phyloP scores from a whole-genome alignment of 2,329 filamentous ascomycete species.

The Diplodia corticola region DNA sequence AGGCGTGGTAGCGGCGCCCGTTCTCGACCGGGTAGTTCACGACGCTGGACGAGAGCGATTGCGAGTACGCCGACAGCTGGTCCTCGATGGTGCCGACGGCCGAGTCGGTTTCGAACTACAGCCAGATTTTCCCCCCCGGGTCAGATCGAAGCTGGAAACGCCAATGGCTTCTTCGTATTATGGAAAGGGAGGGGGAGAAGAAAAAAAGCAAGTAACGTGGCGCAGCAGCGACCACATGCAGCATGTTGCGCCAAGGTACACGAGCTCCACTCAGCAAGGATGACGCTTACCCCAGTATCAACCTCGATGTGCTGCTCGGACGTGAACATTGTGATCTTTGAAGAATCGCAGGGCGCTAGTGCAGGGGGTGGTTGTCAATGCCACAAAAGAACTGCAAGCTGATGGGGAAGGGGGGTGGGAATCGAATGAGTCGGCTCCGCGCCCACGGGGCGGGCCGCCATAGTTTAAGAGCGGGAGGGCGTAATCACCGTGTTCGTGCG shows the following conservation, averaged over 20 bases:
- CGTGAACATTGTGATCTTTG: background rate
- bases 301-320: slow-evolving; percentile 13
- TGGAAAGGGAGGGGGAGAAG: background rate
- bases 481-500: background rate
- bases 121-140: background rate
- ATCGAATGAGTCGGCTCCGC: background rate
- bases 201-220: background rate
- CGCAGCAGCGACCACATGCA: background rate
- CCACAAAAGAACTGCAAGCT: background rate
- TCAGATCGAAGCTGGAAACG: background rate
- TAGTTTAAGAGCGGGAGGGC: background rate
- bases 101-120: slow-evolving; percentile 7
- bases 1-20: slow-evolving; percentile 33
- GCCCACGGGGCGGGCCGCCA: background rate
- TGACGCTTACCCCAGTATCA: background rate
- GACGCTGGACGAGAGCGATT: slow-evolving; percentile 24
- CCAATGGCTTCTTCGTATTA: background rate
- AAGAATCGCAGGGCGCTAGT: background rate
- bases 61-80: slow-evolving; percentile 14
- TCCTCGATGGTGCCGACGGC: slow-evolving; percentile 5
- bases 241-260: background rate
- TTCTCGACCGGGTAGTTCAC: slow-evolving; percentile 29
- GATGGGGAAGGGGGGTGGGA: too few relatives aligned
- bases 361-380: background rate
- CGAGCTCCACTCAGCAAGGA: background rate